These are phyloP conservation scores for Boletus patriciae DNA, from an alignment of 768 basidiomycete species.

Conservation along the genomic window DNA sequence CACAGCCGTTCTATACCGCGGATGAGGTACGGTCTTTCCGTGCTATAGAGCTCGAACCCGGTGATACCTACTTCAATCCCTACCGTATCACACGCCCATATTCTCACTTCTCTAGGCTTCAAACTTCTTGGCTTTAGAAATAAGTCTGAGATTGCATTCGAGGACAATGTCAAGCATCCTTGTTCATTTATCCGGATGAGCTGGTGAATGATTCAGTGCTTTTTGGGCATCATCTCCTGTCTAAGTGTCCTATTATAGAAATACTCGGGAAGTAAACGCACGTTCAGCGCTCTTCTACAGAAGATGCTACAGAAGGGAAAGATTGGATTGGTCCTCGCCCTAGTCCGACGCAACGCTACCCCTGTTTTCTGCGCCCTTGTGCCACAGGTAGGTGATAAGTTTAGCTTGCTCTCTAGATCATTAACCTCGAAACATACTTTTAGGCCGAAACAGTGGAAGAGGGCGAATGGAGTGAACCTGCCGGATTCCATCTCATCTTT, in stretches of 20 bases:
- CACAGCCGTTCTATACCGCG: slow-evolving; percentile 78
- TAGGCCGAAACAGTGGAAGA: slow-evolving; percentile 72
- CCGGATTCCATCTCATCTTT: slow-evolving; percentile 90
- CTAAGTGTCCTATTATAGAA: slow-evolving; percentile 38
- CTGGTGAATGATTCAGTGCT: slow-evolving; percentile 46
- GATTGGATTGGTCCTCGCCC: slow-evolving; percentile 72
- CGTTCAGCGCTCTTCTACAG: slow-evolving; percentile 84
- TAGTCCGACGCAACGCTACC: slow-evolving; percentile 67
- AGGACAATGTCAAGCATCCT: slow-evolving; percentile 90
- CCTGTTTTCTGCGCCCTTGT: slow-evolving; percentile 83
- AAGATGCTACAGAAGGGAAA: slow-evolving; percentile 79
- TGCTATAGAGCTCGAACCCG: slow-evolving; percentile 74
- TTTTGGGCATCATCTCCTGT: background rate
- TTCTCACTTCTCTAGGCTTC: slow-evolving; percentile 51
- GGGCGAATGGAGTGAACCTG: slow-evolving; percentile 76
- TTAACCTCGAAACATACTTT: background rate
- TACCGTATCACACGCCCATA: background rate
- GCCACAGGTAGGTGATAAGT: slow-evolving; percentile 68
- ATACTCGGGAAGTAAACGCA: slow-evolving; percentile 89
- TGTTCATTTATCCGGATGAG: slow-evolving; percentile 93
- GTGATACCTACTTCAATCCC: slow-evolving; percentile 38
- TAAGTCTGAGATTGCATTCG: slow-evolving; percentile 63
- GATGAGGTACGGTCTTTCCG: slow-evolving; percentile 82
- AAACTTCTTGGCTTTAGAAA: slow-evolving; percentile 93
- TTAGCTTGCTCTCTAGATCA: background rate